These are phyloP conservation scores for Rhytidiadelphus loreus DNA, from an alignment of 225 moss, liverwort and hornwort species.

Conservation along the genomic window DNA sequence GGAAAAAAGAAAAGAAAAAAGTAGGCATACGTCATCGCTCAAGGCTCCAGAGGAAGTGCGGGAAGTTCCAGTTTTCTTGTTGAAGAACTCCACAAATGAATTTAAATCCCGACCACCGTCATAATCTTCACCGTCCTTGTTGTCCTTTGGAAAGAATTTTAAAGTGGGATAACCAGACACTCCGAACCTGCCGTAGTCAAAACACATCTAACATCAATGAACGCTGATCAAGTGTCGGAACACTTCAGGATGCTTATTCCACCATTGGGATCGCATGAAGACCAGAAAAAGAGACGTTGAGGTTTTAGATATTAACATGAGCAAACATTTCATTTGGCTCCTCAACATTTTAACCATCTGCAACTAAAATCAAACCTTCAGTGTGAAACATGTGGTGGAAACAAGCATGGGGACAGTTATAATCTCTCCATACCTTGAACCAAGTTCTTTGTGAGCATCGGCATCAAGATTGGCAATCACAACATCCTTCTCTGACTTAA, in stretches of 20 bases:
- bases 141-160: slow-evolving; percentile 76
- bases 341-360: background rate
- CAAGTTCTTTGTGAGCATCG: slow-evolving; percentile 77
- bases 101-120: slow-evolving; percentile 55
- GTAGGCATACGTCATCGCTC: slow-evolving; percentile 42
- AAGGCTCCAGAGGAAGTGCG: slow-evolving; percentile 62
- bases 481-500: slow-evolving; percentile 72
- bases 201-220: background rate
- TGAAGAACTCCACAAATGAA: slow-evolving; percentile 73
- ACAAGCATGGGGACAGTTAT: background rate
- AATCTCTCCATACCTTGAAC: slow-evolving; percentile 48
- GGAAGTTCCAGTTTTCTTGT: slow-evolving; percentile 67
- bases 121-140: slow-evolving; percentile 87
- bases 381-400: background rate
- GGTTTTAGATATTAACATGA: background rate
- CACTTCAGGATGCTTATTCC: background rate
- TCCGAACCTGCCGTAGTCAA: slow-evolving; percentile 38
- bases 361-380: background rate
- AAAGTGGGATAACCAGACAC: slow-evolving; percentile 91
- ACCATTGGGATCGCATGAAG: background rate
- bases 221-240: background rate
- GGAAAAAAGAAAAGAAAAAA: background rate
- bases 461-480: slow-evolving; percentile 91
- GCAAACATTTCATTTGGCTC: background rate
- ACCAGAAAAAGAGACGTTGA: background rate